Conservation (phyloP, 2,329 filamentous ascomycete genomes). For the Helotiales sp. region DNA sequence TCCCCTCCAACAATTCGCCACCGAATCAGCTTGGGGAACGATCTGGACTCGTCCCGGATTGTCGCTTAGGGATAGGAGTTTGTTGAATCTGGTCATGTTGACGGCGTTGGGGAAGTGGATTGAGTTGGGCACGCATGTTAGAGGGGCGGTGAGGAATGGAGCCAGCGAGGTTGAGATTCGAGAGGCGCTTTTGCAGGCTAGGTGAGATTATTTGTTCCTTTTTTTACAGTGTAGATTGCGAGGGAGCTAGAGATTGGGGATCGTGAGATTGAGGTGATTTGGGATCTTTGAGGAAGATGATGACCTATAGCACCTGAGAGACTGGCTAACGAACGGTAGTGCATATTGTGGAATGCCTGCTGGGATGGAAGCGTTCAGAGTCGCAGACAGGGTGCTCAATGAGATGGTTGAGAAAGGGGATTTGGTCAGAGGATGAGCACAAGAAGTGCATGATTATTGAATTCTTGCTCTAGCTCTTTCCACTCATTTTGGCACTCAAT, state of each 20-base stretch:
- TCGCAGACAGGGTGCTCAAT: conserved; percentile 31
- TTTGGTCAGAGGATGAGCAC: conserved; percentile 19
- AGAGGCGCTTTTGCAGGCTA: conserved; percentile 33
- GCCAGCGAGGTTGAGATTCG: conserved; percentile 31
- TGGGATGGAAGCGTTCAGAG: conserved; percentile 32
- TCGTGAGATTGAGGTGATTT: not conserved
- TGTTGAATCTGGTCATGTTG: conserved; percentile 34
- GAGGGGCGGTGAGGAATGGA: conserved; percentile 34
- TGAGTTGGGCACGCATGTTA: conserved; percentile 33
- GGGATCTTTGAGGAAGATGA: not conserved
- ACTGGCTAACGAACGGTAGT: conserved; percentile 16
- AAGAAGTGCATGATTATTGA: not conserved
- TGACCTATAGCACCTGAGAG: too few relatives aligned
- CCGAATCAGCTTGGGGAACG: conserved; percentile 33
- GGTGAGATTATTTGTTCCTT: conserved; percentile 16
- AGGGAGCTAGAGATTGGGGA: not conserved
- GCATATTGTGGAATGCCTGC: conserved; percentile 34
- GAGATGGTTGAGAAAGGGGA: conserved; percentile 34
- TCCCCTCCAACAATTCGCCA: conserved; percentile 32
- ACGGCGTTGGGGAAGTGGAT: conserved; percentile 33
- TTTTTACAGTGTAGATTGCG: not conserved
- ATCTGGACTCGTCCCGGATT: conserved; percentile 34
- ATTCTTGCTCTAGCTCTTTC: too few relatives aligned
- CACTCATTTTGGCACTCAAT: too few relatives aligned
- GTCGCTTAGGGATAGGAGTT: conserved; percentile 26